phyloP scores from a whole-genome alignment of 2,329 filamentous ascomycete genomes.

The Sporothrix dimorphospora region DNA sequence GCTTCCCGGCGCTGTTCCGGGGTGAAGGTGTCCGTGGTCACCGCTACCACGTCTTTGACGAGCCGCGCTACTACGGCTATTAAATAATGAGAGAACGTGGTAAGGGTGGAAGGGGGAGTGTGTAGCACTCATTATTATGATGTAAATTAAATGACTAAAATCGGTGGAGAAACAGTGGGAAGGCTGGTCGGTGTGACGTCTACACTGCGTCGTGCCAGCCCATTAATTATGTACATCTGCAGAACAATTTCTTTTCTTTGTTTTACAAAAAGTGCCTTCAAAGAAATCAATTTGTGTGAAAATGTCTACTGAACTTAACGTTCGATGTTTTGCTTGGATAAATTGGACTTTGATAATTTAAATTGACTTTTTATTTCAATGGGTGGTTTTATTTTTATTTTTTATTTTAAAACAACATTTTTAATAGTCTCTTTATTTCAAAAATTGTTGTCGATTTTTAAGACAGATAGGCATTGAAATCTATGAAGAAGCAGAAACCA shows the following conservation, averaged over 20 bases:
- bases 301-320: too few relatives aligned
- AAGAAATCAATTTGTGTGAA: too few relatives aligned
- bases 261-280: too few relatives aligned
- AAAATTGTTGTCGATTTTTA: too few relatives aligned
- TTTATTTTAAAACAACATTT: not conserved
- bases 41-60: conserved; percentile 91
- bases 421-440: too few relatives aligned
- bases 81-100: conserved; percentile 30
- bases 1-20: conserved; percentile 83
- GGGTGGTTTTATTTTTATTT: not conserved
- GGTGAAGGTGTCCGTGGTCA: conserved; percentile 88
- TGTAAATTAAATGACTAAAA: not conserved
- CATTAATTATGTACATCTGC: conserved; percentile 8
- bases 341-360: too few relatives aligned
- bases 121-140: not conserved
- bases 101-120: not conserved
- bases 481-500: not conserved
- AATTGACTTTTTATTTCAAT: too few relatives aligned
- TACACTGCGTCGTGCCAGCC: not conserved
- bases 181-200: not conserved
- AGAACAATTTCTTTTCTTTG: not conserved
- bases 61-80: conserved; percentile 72
- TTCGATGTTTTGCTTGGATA: too few relatives aligned
- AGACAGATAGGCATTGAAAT: not conserved
- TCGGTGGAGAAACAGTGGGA: not conserved